These are phyloP conservation scores for Thymus quinquecostatus DNA, from an alignment of 257 asterid genomes.

Conservation along the genomic window DNA sequence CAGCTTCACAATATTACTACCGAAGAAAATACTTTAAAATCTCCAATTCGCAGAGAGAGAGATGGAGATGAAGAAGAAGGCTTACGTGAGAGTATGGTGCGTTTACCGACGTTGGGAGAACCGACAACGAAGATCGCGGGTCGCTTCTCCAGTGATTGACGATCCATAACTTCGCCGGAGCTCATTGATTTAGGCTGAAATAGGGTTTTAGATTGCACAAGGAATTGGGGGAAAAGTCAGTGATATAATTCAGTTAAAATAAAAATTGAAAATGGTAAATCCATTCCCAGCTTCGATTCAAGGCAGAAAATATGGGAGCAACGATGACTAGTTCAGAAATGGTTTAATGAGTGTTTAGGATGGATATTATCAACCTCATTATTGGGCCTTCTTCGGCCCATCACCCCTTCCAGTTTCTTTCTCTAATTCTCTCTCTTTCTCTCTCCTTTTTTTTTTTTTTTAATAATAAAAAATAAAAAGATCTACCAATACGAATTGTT, in stretches of 20 bases:
- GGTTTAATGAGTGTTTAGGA: too few species aligned
- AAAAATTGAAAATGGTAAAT: too few species aligned
- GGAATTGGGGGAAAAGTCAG: not conserved
- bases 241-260: not conserved
- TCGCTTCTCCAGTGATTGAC: slow-evolving; percentile 62
- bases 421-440: too few species aligned
- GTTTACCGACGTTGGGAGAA: slow-evolving; percentile 86
- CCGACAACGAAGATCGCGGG: slow-evolving; percentile 78
- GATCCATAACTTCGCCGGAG: slow-evolving; percentile 35
- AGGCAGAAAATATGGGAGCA: too few species aligned
- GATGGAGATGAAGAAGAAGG: slow-evolving; percentile 10
- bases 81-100: slow-evolving; percentile 84
- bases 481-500: too few species aligned
- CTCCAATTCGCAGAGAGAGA: not conserved
- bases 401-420: too few species aligned
- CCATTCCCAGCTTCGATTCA: too few species aligned
- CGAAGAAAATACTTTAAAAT: not conserved
- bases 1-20: not conserved
- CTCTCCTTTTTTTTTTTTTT: too few species aligned
- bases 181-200: not conserved
- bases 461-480: too few species aligned
- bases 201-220: not conserved
- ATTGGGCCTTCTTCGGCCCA: too few species aligned
- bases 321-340: too few species aligned
- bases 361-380: too few species aligned